Conservation (phyloP, 768 basidiomycete genomes). For the Sarcodon aspratus region DNA sequence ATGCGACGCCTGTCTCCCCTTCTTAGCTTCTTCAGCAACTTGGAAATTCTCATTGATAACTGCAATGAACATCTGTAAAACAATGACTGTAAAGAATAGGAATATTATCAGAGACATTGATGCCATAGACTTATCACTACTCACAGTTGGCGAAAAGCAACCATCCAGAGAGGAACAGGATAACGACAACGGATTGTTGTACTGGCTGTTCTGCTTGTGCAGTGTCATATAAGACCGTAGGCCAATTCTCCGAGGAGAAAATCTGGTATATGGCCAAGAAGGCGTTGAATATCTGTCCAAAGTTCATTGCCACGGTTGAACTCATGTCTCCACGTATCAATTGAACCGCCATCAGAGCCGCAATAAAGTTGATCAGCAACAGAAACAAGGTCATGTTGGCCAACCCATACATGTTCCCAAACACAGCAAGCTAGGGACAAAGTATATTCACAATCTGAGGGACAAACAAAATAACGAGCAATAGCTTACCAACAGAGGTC, state of each 20-base stretch:
- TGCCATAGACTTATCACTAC: conserved; percentile 16
- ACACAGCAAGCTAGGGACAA: conserved; percentile 58
- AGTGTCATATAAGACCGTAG: conserved; percentile 55
- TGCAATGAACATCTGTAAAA: conserved; percentile 93
- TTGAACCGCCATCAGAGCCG: conserved; percentile 74
- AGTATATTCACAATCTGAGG: not conserved
- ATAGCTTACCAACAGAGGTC: conserved; percentile 60
- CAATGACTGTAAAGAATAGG: conserved; percentile 47
- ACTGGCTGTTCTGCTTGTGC: conserved; percentile 48
- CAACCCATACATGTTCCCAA: conserved; percentile 87
- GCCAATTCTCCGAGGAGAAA: conserved; percentile 93
- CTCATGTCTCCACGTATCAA: conserved; percentile 76
- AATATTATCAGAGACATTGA: not conserved
- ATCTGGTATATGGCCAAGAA: conserved; percentile 85
- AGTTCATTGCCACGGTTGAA: conserved; percentile 46
- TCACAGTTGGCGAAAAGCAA: conserved; percentile 85
- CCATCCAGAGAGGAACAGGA: conserved; percentile 73
- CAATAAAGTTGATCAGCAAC: conserved; percentile 76
- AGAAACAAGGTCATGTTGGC: conserved; percentile 90
- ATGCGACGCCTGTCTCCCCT: conserved; percentile 63
- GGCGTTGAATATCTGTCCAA: conserved; percentile 72
- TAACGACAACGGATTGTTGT: conserved; percentile 59
- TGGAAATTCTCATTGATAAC: conserved; percentile 95
- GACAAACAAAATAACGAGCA: conserved; percentile 2
- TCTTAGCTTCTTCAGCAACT: conserved; percentile 86